Evolutionary conservation across 192 early-diverging fungal genomes (phyloP), one percentile per base, ranked within the genome.

Genomic region (Coemansia sp.): DNA sequence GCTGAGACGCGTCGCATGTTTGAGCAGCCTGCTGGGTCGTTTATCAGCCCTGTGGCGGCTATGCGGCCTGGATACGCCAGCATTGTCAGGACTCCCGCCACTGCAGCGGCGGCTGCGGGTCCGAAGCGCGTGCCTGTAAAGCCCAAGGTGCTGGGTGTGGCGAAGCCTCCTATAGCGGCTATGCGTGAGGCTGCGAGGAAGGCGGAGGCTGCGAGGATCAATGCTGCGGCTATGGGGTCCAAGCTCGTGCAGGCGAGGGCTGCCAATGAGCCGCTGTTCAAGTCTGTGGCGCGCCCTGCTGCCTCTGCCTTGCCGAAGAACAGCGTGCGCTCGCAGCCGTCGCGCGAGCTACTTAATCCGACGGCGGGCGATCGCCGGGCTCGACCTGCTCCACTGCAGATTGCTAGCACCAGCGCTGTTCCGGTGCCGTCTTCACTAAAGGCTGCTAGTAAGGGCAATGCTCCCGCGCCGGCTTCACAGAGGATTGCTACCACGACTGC

Each of bases 41-140:
- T 71, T 58, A 37, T 55, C n/a, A 71, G 59, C 42, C 73, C 78
- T 2, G 78, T 81, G 28, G 73, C 60, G 7, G 69, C 78, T 5
- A 81, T 81, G 78, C 78, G 78, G 0, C 73, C 78, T 0, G 78
- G 78, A 1, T 70, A 74, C 35, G 48, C 77, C n/a, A 74, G 69
- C 56, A 64, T 71, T 16, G 66, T 62, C 18, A 63, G 53, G 0
- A 37, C 63, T 11, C 36, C 50, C 18, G 67, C 60, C 2, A 37
- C 63, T 11, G 31, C 50, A 13, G 56, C 67, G 4, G 56, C 59
- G 2, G 38, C 59, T 11, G 18, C 34, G 0, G 37, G 62, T 14
- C 21, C 26, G 28, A 51, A 55, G 34, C 51, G 40, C 56, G 16
- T 16, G 39, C n/a, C 43, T 6, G 18, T 46, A 6, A 46, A 23